Conservation (phyloP, 495 filamentous ascomycete genomes). For the Cercophora samala region DNA sequence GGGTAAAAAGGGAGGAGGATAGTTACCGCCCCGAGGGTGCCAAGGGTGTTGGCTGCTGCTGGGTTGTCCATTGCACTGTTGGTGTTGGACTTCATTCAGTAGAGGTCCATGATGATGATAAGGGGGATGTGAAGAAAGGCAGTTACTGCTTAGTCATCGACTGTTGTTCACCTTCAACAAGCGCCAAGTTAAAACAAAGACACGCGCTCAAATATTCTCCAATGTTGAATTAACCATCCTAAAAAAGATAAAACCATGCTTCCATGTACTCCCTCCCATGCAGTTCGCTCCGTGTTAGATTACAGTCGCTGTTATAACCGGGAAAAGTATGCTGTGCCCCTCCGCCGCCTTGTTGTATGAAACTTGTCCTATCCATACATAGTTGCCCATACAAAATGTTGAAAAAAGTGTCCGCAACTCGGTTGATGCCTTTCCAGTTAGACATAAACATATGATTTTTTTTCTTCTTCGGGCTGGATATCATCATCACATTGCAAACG, state of each 20-base stretch:
- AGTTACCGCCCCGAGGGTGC: conserved; percentile 53
- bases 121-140: neutral
- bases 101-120: too few relatives aligned
- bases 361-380: neutral
- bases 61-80: conserved; percentile 46
- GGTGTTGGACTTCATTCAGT: too few relatives aligned
- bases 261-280: neutral
- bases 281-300: neutral
- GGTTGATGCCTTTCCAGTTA: too few relatives aligned
- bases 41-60: conserved; percentile 54
- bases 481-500: neutral
- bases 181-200: too few relatives aligned
- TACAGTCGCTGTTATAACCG: neutral
- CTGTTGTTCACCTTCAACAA: too few relatives aligned
- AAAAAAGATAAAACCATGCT: neutral
- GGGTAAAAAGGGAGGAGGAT: conserved; percentile 11
- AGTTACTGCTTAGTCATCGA: neutral
- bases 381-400: neutral
- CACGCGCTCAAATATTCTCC: neutral
- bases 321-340: too few relatives aligned
- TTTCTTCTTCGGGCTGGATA: too few relatives aligned
- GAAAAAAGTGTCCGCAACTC: too few relatives aligned
- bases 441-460: too few relatives aligned
- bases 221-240: neutral
- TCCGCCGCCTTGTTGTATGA: neutral